These are phyloP conservation scores for Dryadomyces quercivorus DNA, from an alignment of 2,329 filamentous ascomycete species.

Conservation along the genomic window DNA sequence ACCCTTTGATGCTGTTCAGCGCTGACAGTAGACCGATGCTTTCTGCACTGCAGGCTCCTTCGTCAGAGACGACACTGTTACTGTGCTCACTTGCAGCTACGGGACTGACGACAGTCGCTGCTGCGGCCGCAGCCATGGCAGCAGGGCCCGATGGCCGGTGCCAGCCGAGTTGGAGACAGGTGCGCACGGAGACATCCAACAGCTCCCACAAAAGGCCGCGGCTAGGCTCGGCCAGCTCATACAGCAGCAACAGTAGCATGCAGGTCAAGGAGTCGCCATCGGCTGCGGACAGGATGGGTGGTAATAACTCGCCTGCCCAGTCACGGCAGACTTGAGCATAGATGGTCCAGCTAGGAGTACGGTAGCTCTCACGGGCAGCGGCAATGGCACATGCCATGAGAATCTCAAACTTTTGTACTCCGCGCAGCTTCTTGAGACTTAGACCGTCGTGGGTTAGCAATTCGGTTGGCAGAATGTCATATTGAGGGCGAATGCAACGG, in stretches of 20 bases:
- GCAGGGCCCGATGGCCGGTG: neutral
- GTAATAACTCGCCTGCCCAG: neutral
- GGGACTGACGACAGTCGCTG: neutral
- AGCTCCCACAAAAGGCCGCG: slow-evolving; percentile 3
- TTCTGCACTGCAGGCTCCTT: neutral
- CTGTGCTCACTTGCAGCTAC: neutral
- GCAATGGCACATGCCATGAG: slow-evolving; percentile 5
- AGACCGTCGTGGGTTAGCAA: slow-evolving; percentile 1
- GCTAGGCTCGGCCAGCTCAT: slow-evolving; percentile 3
- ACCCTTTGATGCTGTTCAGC: neutral
- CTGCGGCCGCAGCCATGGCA: neutral
- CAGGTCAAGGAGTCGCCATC: neutral
- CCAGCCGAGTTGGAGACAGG: slow-evolving; percentile 3
- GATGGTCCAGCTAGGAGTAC: neutral
- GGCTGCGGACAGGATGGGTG: neutral
- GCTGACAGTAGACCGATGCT: neutral
- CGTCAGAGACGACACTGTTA: neutral
- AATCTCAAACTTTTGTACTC: neutral
- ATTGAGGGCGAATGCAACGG: slow-evolving; percentile 2
- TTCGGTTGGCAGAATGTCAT: neutral
- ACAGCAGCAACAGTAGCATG: slow-evolving; percentile 1
- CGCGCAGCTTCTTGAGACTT: slow-evolving; percentile 1
- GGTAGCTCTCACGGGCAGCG: slow-evolving; percentile 2
- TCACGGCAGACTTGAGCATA: neutral
- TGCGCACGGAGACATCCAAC: slow-evolving; percentile 1